These are phyloP conservation scores for Leucocoprinus leucothites DNA, from an alignment of 768 basidiomycete genomes.

Conservation along the genomic window DNA sequence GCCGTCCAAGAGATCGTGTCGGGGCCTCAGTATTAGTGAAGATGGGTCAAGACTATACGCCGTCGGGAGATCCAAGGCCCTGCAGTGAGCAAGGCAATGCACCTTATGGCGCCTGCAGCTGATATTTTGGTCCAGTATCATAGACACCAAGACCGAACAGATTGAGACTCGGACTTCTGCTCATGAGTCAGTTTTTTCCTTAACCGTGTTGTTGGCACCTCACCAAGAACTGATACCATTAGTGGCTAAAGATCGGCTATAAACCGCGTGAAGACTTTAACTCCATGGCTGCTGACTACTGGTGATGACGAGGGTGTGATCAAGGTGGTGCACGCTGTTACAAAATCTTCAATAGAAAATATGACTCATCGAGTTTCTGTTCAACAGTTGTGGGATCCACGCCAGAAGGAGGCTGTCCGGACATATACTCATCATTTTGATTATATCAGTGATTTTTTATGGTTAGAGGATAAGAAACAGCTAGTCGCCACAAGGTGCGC, in stretches of 20 bases:
- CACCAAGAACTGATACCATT: slow-evolving; percentile 25
- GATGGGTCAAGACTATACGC: slow-evolving; percentile 72
- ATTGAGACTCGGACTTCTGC: slow-evolving; percentile 46
- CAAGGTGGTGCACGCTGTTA: slow-evolving; percentile 51
- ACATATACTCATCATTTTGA: slow-evolving; percentile 88
- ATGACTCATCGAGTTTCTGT: background rate
- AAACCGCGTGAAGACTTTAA: slow-evolving; percentile 76
- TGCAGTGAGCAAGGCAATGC: slow-evolving; percentile 58
- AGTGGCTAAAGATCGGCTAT: slow-evolving; percentile 65
- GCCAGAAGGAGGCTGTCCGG: slow-evolving; percentile 60
- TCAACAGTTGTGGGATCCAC: slow-evolving; percentile 84
- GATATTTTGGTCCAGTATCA: slow-evolving; percentile 39
- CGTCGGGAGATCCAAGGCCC: slow-evolving; percentile 76
- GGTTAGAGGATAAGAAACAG: slow-evolving; percentile 80
- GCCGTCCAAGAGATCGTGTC: slow-evolving; percentile 82
- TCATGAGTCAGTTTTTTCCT: slow-evolving; percentile 60
- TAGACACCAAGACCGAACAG: slow-evolving; percentile 62
- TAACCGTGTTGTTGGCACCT: background rate
- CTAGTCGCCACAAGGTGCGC: slow-evolving; percentile 83
- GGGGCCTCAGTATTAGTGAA: slow-evolving; percentile 63
- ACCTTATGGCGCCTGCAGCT: slow-evolving; percentile 12
- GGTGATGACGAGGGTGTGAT: slow-evolving; percentile 95
- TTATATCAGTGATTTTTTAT: slow-evolving; percentile 91
- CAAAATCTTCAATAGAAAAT: slow-evolving; percentile 2
- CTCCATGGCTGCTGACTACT: slow-evolving; percentile 71